These are phyloP conservation scores for Hymenoscyphus fraxineus DNA, from an alignment of 2,329 filamentous ascomycete species.

Conservation along the genomic window DNA sequence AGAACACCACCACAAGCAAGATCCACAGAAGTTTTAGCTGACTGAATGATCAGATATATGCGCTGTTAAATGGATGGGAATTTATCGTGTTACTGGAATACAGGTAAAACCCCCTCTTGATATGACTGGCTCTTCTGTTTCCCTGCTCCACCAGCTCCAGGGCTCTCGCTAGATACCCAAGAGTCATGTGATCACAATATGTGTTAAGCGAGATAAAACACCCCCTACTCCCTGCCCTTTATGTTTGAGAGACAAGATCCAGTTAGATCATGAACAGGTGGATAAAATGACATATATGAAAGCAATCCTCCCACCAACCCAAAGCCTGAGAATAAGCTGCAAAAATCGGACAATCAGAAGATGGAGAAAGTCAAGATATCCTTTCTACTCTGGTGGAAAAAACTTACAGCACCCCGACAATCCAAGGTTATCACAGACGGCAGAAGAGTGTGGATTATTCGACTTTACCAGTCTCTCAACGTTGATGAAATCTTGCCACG, in stretches of 20 bases:
- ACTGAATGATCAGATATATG: neutral
- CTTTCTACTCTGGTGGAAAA: neutral
- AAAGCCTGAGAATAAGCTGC: neutral
- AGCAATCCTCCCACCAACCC: neutral
- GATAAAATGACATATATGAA: neutral
- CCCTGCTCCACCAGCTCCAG: too few relatives aligned
- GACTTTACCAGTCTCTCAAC: neutral
- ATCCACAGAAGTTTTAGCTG: neutral
- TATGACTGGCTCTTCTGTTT: too few relatives aligned
- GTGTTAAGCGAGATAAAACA: too few relatives aligned
- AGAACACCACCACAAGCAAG: neutral
- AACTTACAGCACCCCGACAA: neutral
- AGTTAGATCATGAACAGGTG: too few relatives aligned
- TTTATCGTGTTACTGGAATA: too few relatives aligned
- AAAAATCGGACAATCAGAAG: neutral
- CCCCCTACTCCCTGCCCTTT: too few relatives aligned
- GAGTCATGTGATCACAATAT: too few relatives aligned
- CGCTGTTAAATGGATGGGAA: too few relatives aligned
- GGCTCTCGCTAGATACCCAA: too few relatives aligned
- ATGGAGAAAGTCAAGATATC: neutral
- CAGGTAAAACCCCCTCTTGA: too few relatives aligned
- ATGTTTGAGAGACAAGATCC: too few relatives aligned
- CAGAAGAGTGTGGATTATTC: neutral
- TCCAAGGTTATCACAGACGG: neutral
- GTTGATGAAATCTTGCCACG: neutral